phyloP scores from a whole-genome alignment of 192 early-diverging fungal species.

The Dimargaris verticillata region DNA sequence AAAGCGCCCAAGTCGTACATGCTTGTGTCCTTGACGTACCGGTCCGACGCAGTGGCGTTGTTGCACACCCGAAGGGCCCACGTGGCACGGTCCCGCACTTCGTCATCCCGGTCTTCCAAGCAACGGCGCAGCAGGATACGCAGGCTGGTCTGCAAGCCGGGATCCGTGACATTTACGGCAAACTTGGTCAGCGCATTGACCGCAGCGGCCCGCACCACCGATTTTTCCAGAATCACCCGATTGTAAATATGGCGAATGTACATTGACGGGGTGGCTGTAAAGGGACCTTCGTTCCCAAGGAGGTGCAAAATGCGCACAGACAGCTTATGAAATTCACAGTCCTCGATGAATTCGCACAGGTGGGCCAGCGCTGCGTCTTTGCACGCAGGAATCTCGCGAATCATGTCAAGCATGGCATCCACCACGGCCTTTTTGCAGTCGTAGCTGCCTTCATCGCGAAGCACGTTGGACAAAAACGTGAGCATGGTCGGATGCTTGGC shows the following conservation, averaged over 20 bases:
- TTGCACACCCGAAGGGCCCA: constrained; percentile 71
- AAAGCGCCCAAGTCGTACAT: constrained; percentile 72
- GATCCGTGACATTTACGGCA: constrained; percentile 63
- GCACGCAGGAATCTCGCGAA: constrained; percentile 82
- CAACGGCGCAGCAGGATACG: constrained; percentile 81
- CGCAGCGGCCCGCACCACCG: constrained; percentile 87
- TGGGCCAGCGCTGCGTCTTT: constrained; percentile 87
- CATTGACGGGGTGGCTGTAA: constrained; percentile 76
- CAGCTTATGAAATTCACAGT: constrained; percentile 97
- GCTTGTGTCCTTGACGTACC: constrained; percentile 72
- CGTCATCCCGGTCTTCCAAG: constrained; percentile 93
- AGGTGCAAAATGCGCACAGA: constrained; percentile 94
- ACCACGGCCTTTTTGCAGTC: constrained; percentile 94
- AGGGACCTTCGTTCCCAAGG: constrained; percentile 85
- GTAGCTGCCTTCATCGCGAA: constrained; percentile 95
- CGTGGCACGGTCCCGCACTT: constrained; percentile 90
- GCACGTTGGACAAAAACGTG: constrained; percentile 74
- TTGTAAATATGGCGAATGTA: constrained; percentile 99
- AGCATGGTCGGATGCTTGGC: constrained; percentile 86
- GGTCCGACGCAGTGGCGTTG: constrained; percentile 37
- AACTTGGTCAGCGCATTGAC: constrained; percentile 92
- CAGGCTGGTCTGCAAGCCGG: constrained; percentile 49
- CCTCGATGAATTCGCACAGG: constrained; percentile 98
- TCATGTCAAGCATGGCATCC: constrained; percentile 92
- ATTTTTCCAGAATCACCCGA: constrained; percentile 92